These are phyloP conservation scores for Cynanchum wilfordii DNA, from an alignment of 257 asterid species.

Conservation along the genomic window DNA sequence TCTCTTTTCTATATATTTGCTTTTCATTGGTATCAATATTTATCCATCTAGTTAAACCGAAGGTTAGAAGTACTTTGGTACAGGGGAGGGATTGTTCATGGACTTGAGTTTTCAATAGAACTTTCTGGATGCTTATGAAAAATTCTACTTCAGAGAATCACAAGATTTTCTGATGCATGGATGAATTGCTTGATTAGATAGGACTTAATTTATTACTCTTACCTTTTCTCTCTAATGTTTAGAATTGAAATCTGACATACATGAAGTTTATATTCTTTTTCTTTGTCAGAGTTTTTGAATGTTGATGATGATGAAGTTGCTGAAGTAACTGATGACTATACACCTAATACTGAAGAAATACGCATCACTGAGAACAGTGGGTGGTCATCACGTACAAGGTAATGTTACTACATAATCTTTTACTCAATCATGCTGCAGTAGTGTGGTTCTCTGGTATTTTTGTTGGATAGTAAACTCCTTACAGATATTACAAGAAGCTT, in stretches of 20 bases:
- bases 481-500: background rate
- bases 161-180: background rate
- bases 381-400: conserved; percentile 99
- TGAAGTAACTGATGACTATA: conserved; percentile 62
- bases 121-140: background rate
- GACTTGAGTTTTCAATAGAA: background rate
- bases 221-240: background rate
- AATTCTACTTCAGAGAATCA: background rate
- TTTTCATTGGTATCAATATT: background rate
- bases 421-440: background rate
- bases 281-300: conserved; percentile 70
- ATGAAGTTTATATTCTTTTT: conserved; percentile 22
- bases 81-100: background rate
- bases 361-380: conserved; percentile 75
- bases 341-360: conserved; percentile 52
- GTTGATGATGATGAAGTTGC: conserved; percentile 75
- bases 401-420: conserved; percentile 5
- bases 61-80: background rate
- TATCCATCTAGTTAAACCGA: background rate
- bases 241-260: background rate
- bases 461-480: background rate
- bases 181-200: background rate
- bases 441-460: background rate
- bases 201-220: background rate
- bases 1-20: conserved; percentile 9